phyloP scores from a whole-genome alignment of 345 rosid genomes.

The Eucalyptus paniculata region DNA sequence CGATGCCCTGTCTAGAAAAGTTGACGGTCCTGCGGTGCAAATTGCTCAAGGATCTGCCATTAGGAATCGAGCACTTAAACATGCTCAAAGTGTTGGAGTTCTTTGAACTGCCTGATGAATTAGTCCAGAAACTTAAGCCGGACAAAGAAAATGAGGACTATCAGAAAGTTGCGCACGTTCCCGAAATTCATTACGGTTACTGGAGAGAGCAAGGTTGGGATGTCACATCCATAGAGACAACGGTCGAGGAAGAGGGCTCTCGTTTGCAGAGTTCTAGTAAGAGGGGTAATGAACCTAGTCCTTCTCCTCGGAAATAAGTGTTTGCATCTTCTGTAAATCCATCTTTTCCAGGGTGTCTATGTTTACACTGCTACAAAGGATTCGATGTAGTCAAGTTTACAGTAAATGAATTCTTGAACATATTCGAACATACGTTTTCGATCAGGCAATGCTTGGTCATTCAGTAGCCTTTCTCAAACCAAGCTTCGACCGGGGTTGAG shows the following conservation, averaged over 20 bases:
- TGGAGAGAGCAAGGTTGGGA: constrained; percentile 23
- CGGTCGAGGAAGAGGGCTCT: neutral
- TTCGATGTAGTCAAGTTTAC: neutral
- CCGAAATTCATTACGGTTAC: constrained; percentile 11
- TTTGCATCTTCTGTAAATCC: neutral
- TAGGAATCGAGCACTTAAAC: constrained; percentile 9
- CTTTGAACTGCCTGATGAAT: constrained; percentile 14
- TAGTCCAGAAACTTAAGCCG: constrained; percentile 4
- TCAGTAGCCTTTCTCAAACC: neutral
- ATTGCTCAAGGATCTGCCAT: constrained; percentile 5
- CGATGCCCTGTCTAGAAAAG: constrained; percentile 14
- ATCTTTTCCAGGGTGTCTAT: neutral
- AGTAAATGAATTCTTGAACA: neutral
- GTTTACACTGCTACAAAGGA: neutral
- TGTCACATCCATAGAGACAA: constrained; percentile 1
- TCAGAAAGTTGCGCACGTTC: constrained; percentile 5
- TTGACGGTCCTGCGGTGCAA: constrained; percentile 9
- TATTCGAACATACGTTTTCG: neutral
- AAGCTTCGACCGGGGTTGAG: neutral
- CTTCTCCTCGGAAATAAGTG: constrained; percentile 2
- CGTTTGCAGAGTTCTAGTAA: neutral
- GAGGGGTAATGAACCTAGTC: neutral
- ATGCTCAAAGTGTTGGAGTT: constrained; percentile 18
- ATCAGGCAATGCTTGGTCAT: neutral
- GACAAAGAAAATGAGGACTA: constrained; percentile 2